Base-by-base conservation (phyloP, 345 rosid species). In the Populus euphratica region DNA sequence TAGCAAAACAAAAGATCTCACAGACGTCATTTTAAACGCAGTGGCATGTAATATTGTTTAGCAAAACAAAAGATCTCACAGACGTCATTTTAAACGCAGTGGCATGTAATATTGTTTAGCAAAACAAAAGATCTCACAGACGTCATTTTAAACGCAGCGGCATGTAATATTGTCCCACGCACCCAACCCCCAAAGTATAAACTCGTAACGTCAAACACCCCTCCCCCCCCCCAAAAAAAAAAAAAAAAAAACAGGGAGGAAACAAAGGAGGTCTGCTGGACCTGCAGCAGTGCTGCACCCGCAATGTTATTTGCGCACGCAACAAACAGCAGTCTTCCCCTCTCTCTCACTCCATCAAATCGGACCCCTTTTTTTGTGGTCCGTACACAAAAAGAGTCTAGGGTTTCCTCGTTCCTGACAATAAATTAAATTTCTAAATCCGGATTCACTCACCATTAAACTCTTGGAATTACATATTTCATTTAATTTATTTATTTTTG, bases 231-330 rank as follows among this genome's bases (percentile, higher is more conserved):
- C 13, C 12, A 36, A 36, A 8, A 31, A 12, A 14, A 47, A 59
- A 31, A 21, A 33, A 62, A 25, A 13, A 61, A 20, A 63, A 0
- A 64, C 18, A 12, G 54, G 41, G 39, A 44, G 38, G 27, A 18
- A 21, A 43, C 14, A n/a, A 12, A 10, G 70, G 63, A 74, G 77
- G 65, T 74, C 70, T 65, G 63, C 69, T 44, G 65, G 77, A 74
- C 65, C 70, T 65, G 63, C 69, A 23, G 39, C 49, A 1, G 25
- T 17, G 41, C 39, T 17, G 27, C 39, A 71, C 38, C n/a, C 43
- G 8, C 17, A 25, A 41, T 20, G 10, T 69, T 69, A 68, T 33
- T 21, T 38, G 6, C 10, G 64, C 65, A 12, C 65, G 5, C 65
- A 36, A 43, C 76, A 36, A 13, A 36, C 66, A 35, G 21, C 49